Evolutionary conservation across 106 monocot genomes (phyloP).

Genomic region (Dendrobium catenatum): DNA sequence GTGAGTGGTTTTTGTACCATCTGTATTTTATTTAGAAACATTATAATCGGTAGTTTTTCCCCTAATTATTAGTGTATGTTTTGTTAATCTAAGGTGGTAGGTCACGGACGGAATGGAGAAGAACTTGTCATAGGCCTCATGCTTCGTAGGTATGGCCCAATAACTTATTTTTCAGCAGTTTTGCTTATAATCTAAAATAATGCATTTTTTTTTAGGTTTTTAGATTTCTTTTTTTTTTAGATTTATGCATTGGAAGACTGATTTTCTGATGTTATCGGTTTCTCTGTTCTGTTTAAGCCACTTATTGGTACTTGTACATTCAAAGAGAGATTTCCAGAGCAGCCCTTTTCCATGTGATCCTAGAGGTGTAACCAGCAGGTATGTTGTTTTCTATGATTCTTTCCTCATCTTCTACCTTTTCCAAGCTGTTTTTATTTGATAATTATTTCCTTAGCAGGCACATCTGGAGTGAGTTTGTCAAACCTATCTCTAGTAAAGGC

Average conservation of each 20-base stretch:
- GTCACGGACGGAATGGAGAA: slow-evolving; percentile 66
- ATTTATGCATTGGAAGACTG: background rate
- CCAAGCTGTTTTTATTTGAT: background rate
- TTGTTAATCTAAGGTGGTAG: slow-evolving; percentile 57
- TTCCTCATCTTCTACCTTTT: slow-evolving; percentile 1
- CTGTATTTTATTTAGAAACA: background rate
- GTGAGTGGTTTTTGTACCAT: slow-evolving; percentile 34
- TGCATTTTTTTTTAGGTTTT: background rate
- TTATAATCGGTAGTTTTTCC: background rate
- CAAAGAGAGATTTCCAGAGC: slow-evolving; percentile 90
- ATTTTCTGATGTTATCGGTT: background rate
- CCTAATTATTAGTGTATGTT: background rate
- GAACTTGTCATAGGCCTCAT: slow-evolving; percentile 78
- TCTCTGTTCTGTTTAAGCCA: slow-evolving; percentile 43
- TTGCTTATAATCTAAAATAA: background rate
- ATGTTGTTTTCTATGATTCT: background rate
- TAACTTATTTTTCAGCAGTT: slow-evolving; percentile 2
- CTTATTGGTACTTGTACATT: slow-evolving; percentile 82
- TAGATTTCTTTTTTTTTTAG: background rate
- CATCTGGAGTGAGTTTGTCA: slow-evolving; percentile 55
- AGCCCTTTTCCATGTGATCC: slow-evolving; percentile 78
- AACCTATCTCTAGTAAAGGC: slow-evolving; percentile 72
- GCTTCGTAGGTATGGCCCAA: slow-evolving; percentile 63
- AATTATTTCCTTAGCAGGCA: slow-evolving; percentile 24
- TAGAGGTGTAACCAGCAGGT: slow-evolving; percentile 62